Base-by-base conservation (phyloP, 805 yeast genomes). In the Cyberlindnera galapagoensis region DNA sequence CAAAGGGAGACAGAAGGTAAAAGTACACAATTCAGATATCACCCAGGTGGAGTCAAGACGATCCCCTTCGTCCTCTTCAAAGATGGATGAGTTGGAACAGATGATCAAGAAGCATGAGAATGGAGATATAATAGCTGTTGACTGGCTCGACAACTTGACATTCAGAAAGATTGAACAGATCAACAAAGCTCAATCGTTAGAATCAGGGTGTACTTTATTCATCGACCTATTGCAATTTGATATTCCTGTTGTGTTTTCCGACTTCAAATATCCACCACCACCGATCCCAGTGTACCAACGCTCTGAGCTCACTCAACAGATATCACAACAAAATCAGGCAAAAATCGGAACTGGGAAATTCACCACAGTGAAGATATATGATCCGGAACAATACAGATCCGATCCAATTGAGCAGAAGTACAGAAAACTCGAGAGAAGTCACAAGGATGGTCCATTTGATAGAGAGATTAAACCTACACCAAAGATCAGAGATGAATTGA, bases 331-430 rank as follows among this genome's bases (percentile, higher is more conserved):
- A 9, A 38, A 36, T 6, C 58, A 51, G 21, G 43, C 48, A 4
- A 56, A 52, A 25, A 47, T 51, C 2, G 50, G 53, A 16, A 51
- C 62, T 0, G 59, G 61, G 2, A 44, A 45, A 18, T 60, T 37
- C 25, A 51, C 65, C 5, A 55, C 63, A 1, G 22, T 56, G 47
- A 45, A 59, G 19, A 67, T 80, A 12, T 75, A 73, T 49, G 92
- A 82, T 45, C 87, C 87, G 1, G 90, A 82, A 42, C 77, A 72
- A 46, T 64, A 59, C 39, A 60, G 65, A 14, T 74, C 70, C 38
- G 94, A 90, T 47, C 95, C 96, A 2, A 79, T 92, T 15, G 97
- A 92, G 51, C 70, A 76, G 42, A 92, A 90, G 53, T 86, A 81
- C 51, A 75, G 95, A 43, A 76, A 80, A 36, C 59, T 90, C 32